phyloP scores from a whole-genome alignment of 371 early-diverging fungal species.

The Batkoa obscura region DNA sequence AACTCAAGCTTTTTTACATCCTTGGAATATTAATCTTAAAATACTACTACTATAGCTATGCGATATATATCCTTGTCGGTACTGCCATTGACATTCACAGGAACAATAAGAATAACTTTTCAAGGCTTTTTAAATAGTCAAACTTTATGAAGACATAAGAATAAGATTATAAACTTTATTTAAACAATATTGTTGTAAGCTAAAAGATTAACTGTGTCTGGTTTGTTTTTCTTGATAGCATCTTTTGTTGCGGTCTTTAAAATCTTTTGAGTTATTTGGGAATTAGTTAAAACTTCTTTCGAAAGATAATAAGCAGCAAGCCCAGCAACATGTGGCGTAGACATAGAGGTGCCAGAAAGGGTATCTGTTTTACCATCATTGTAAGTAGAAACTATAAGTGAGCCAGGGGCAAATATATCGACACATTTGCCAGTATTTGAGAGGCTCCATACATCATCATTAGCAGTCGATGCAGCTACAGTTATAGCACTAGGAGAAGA shows the following conservation, averaged over 20 bases:
- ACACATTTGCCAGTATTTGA: conserved; percentile 66
- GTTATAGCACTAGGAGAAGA: conserved; percentile 62
- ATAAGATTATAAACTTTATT: neutral
- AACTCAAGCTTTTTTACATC: too few relatives aligned
- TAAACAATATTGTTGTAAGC: neutral
- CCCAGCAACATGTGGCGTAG: conserved; percentile 62
- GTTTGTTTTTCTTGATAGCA: neutral
- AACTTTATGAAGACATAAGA: too few relatives aligned
- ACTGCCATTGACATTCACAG: too few relatives aligned
- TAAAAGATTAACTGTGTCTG: neutral
- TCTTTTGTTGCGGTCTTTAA: neutral
- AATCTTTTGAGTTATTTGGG: neutral
- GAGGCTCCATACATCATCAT: conserved; percentile 48
- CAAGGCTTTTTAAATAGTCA: too few relatives aligned
- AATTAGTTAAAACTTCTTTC: neutral
- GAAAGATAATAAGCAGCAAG: conserved; percentile 26
- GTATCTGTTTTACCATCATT: neutral
- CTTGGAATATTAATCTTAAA: too few relatives aligned
- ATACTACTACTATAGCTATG: too few relatives aligned
- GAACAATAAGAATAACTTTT: too few relatives aligned
- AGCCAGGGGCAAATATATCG: conserved; percentile 53
- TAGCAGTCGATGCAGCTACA: conserved; percentile 63
- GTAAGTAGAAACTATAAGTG: neutral
- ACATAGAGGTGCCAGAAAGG: conserved; percentile 40
- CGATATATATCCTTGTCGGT: too few relatives aligned